Evolutionary conservation across 768 basidiomycete species (phyloP).

Genomic region (Pluteus cervinus): DNA sequence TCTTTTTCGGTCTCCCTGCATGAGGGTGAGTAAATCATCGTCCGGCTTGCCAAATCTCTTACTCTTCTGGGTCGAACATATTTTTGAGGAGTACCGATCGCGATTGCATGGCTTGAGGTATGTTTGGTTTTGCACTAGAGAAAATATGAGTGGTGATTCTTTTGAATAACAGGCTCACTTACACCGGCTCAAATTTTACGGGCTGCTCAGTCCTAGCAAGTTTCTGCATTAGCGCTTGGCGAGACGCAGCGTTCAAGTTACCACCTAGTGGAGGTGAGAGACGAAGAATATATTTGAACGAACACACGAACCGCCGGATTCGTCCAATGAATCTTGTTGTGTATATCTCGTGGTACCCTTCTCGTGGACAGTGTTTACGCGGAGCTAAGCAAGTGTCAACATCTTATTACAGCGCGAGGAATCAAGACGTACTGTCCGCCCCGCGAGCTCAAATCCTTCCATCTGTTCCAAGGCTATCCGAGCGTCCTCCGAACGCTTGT

Average conservation of each 20-base stretch:
- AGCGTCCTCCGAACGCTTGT: constrained; percentile 88
- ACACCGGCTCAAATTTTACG: constrained; percentile 57
- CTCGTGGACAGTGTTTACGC: constrained; percentile 90
- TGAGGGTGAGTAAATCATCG: constrained; percentile 8
- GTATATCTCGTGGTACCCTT: constrained; percentile 76
- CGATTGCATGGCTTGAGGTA: constrained; percentile 85
- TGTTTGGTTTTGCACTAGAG: constrained; percentile 65
- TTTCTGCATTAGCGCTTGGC: constrained; percentile 99
- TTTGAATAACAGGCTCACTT: constrained; percentile 18
- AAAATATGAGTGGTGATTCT: constrained; percentile 9
- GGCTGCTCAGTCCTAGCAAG: constrained; percentile 89
- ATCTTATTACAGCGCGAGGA: constrained; percentile 8
- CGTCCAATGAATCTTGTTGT: constrained; percentile 78
- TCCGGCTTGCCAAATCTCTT: no score
- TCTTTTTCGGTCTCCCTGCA: constrained; percentile 88
- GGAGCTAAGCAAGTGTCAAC: no score
- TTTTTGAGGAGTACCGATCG: constrained; percentile 85
- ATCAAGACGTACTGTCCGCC: constrained; percentile 66
- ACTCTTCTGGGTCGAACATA: constrained; percentile 99
- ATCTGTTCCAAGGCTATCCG: constrained; percentile 97
- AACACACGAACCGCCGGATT: constrained; percentile 65
- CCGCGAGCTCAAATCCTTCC: constrained; percentile 98
- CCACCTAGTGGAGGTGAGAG: constrained; percentile 48
- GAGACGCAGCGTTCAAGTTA: constrained; percentile 96
- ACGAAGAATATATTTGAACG: not conserved